Evolutionary conservation across 2,329 filamentous ascomycete genomes (phyloP).

Genomic region (Colletotrichum plurivorum): DNA sequence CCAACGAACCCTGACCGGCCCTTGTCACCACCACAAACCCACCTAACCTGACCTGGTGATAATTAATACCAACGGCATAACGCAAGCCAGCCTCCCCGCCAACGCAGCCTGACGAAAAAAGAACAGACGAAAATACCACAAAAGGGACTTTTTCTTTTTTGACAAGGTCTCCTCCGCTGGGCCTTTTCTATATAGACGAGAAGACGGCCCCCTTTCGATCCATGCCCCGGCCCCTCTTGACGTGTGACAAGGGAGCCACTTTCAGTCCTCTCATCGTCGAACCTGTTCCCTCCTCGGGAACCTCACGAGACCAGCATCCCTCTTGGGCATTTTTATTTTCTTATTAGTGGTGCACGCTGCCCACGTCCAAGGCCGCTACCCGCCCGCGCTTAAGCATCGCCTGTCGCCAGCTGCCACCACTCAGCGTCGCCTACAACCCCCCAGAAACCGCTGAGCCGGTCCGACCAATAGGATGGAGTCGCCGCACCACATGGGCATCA

Average conservation of each 20-base stretch:
- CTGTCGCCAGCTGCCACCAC: conserved; percentile 40
- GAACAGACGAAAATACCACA: neutral
- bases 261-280: conserved; percentile 5
- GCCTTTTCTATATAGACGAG: conserved; percentile 28
- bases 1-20: conserved; percentile 21
- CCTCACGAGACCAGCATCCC: conserved; percentile 34
- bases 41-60: conserved; percentile 29
- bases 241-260: neutral
- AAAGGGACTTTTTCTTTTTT: neutral
- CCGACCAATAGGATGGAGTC: conserved; percentile 52
- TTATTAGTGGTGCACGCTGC: conserved; percentile 2
- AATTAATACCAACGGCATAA: conserved; percentile 33
- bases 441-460: conserved; percentile 1
- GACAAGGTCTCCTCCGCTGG: neutral
- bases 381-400: conserved; percentile 28
- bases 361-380: neutral
- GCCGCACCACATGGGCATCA: conserved; percentile 56
- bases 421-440: conserved; percentile 3
- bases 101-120: neutral
- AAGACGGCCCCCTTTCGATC: conserved; percentile 20
- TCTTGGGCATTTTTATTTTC: conserved; percentile 16
- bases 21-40: conserved; percentile 11
- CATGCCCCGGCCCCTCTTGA: conserved; percentile 21
- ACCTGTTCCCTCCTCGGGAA: neutral
- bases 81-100: conserved; percentile 25